Conservation (phyloP, 306 rosid genomes). For the Sicyos baderoa region DNA sequence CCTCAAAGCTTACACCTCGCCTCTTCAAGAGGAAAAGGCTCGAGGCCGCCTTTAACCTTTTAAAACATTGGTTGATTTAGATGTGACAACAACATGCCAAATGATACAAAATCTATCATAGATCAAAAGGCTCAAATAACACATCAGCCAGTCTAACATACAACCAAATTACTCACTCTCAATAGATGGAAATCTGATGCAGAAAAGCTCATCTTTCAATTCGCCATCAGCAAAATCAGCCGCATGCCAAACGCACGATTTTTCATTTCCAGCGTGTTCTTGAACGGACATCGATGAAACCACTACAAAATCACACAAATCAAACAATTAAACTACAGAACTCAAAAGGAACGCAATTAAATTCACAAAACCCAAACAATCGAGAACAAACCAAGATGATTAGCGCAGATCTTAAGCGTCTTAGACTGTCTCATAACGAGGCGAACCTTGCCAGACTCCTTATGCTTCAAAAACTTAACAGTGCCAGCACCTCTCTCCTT, state of each 20-base stretch:
- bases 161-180: conserved; percentile 54
- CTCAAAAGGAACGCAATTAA: background rate
- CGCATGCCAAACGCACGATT: conserved; percentile 95
- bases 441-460: conserved; percentile 52
- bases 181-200: conserved; percentile 83
- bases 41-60: too few species aligned
- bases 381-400: conserved; percentile 54
- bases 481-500: conserved; percentile 87
- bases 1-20: too few species aligned
- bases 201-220: conserved; percentile 91
- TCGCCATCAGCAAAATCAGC: conserved; percentile 92
- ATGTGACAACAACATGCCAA: background rate
- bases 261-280: conserved; percentile 95
- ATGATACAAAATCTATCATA: background rate
- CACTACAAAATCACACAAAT: conserved; percentile 36
- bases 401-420: conserved; percentile 88
- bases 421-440: conserved; percentile 89
- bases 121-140: background rate
- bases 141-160: background rate
- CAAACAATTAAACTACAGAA: conserved; percentile 7
- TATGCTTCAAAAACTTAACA: conserved; percentile 71
- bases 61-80: too few species aligned
- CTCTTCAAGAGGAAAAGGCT: too few species aligned
- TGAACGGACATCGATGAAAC: conserved; percentile 62
- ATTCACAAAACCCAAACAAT: background rate